Conservation (phyloP, 208 protist species). For the Crithidia acanthocephali region DNA sequence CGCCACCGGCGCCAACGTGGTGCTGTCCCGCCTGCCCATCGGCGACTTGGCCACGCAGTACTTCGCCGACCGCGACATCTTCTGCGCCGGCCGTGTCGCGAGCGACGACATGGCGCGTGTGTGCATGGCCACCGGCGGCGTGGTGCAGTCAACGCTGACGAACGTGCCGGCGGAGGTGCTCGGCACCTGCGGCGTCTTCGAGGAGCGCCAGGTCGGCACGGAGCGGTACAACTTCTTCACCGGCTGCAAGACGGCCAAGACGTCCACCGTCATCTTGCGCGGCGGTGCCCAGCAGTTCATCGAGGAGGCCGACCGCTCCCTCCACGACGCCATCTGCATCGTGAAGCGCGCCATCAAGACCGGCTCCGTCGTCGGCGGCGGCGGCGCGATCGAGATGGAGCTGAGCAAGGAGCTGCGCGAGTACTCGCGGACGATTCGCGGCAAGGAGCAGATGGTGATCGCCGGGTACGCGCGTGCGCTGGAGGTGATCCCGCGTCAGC, state of each 20-base stretch:
- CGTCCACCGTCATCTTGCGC: constrained; percentile 95
- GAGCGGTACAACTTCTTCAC: constrained; percentile 99
- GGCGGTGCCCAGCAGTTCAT: constrained; percentile 99
- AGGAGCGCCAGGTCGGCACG: constrained; percentile 99
- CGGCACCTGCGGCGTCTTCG: constrained; percentile 98
- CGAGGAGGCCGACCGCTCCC: constrained; percentile 99
- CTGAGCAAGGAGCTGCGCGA: constrained; percentile 97
- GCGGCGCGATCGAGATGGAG: constrained; percentile 99
- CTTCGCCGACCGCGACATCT: constrained; percentile 99
- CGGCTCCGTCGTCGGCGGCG: constrained; percentile 98
- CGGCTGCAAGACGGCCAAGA: constrained; percentile 94
- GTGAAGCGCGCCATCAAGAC: constrained; percentile 98
- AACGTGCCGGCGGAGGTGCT: constrained; percentile 95
- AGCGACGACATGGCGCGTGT: constrained; percentile 97
- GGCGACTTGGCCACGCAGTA: constrained; percentile 99
- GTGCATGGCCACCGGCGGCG: constrained; percentile 96
- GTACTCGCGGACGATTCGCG: constrained; percentile 96
- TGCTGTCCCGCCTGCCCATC: constrained; percentile 99
- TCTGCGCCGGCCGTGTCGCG: constrained; percentile 99
- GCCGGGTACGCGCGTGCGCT: constrained; percentile 98
- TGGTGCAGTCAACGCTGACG: constrained; percentile 98
- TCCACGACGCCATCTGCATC: constrained; percentile 99
- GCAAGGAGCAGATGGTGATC: constrained; percentile 99
- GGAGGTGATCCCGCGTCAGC: constrained; percentile 99
- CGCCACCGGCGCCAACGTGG: constrained; percentile 97